These are phyloP conservation scores for Claviceps quebecensis DNA, from an alignment of 2,329 filamentous ascomycete genomes.

Conservation along the genomic window DNA sequence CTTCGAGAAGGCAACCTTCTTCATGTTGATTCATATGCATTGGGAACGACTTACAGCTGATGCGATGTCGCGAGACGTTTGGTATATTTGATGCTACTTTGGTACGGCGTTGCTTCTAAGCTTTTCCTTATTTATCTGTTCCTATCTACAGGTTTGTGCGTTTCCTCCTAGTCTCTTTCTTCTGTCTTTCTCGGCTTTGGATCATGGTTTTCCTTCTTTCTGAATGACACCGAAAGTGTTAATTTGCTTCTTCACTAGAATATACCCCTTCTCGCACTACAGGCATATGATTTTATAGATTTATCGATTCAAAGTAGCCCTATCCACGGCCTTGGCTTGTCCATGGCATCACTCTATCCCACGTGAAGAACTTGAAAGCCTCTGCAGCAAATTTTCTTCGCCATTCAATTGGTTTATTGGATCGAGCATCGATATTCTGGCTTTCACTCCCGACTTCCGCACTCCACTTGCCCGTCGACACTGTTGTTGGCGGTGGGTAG, in stretches of 20 bases:
- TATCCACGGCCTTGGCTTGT: not conserved
- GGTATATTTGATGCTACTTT: not conserved
- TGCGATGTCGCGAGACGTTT: not conserved
- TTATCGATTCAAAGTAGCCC: not conserved
- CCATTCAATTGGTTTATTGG: no score
- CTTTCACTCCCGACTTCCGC: no score
- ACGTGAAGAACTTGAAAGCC: no score
- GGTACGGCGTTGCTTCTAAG: not conserved
- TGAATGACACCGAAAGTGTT: not conserved
- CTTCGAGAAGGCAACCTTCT: not conserved
- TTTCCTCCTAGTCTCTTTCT: not conserved
- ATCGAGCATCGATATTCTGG: no score
- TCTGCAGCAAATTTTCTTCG: no score
- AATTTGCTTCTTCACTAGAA: not conserved
- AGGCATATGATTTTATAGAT: not conserved
- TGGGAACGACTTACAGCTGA: not conserved
- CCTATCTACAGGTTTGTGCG: not conserved
- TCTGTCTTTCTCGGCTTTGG: not conserved
- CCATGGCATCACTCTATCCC: no score
- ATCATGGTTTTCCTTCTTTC: no score
- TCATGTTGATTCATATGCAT: slow-evolving; percentile 3
- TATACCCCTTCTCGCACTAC: not conserved
- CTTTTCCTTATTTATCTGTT: not conserved
- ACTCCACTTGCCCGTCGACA: no score
- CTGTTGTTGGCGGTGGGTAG: no score